Evolutionary conservation across 2,329 filamentous ascomycete species (phyloP).

Genomic region (Diaporthe eres): DNA sequence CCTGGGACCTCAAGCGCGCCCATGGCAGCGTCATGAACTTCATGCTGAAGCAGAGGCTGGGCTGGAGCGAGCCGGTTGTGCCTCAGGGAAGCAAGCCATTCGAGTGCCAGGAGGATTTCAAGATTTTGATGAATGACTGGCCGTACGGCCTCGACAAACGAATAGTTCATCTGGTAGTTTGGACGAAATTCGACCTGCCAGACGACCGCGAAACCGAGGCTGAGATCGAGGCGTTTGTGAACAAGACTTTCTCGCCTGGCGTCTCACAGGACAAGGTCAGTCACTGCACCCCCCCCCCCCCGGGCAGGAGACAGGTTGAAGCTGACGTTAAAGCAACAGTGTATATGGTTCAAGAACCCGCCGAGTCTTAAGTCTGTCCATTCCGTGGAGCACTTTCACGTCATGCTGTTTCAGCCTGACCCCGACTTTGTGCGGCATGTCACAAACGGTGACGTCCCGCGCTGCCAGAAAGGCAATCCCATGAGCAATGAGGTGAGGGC

Average conservation of each 20-base stretch:
- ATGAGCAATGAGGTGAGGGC: background rate
- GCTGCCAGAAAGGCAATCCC: constrained; percentile 61
- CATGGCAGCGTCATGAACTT: constrained; percentile 86
- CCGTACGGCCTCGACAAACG: constrained; percentile 86
- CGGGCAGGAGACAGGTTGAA: background rate
- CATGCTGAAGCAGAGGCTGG: constrained; percentile 77
- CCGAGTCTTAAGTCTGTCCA: constrained; percentile 85
- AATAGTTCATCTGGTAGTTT: constrained; percentile 90
- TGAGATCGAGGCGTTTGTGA: constrained; percentile 80
- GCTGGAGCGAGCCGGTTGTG: constrained; percentile 70
- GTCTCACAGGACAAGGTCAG: constrained; percentile 69
- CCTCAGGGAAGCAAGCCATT: constrained; percentile 57
- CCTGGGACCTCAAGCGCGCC: constrained; percentile 71
- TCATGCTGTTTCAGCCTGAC: constrained; percentile 88
- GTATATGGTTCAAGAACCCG: constrained; percentile 93
- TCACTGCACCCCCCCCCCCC: constrained; percentile 32
- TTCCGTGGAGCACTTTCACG: constrained; percentile 93
- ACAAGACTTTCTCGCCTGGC: constrained; percentile 72
- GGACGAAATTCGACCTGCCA: constrained; percentile 88
- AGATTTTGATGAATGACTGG: constrained; percentile 91
- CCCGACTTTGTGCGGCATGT: constrained; percentile 76
- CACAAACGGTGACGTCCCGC: constrained; percentile 80
- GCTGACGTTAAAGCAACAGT: constrained; percentile 47
- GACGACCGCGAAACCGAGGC: constrained; percentile 74
- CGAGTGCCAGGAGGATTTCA: constrained; percentile 70